Evolutionary conservation across 176 grass and related monocot genomes (phyloP).

Genomic region (Phyllostachys edulis): DNA sequence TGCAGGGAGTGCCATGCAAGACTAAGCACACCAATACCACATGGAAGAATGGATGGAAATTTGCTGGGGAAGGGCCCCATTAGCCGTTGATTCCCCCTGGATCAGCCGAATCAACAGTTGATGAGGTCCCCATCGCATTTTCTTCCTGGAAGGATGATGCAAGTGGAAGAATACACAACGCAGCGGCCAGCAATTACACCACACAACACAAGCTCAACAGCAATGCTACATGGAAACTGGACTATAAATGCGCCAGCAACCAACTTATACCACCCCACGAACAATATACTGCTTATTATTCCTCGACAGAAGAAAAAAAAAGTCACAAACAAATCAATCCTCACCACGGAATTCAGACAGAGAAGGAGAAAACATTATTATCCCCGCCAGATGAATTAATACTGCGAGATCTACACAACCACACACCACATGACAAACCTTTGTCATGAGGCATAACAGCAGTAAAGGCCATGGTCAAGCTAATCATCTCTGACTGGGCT

Average conservation of each 20-base stretch:
- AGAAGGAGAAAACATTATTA: constrained; percentile 48
- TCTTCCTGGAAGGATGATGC: too few relatives aligned
- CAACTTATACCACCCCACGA: constrained; percentile 46
- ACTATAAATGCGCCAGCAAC: background rate
- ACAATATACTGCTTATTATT: constrained; percentile 65
- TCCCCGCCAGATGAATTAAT: constrained; percentile 59
- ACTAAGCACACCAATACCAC: too few relatives aligned
- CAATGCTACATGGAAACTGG: background rate
- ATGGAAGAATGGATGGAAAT: too few relatives aligned
- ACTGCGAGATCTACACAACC: constrained; percentile 57
- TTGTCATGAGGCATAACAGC: constrained; percentile 63
- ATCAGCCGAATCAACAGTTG: too few relatives aligned
- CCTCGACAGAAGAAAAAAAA: constrained; percentile 47
- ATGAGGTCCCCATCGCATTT: too few relatives aligned
- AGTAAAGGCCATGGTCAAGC: constrained; percentile 40
- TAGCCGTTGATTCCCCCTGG: too few relatives aligned
- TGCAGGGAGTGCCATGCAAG: too few relatives aligned
- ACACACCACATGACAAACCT: constrained; percentile 56
- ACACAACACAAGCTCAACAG: background rate
- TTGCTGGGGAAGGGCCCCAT: too few relatives aligned
- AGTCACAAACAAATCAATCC: constrained; percentile 61
- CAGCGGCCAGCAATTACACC: background rate
- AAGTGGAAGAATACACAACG: background rate
- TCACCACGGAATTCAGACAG: constrained; percentile 40
- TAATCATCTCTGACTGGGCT: constrained; percentile 77